phyloP scores from a whole-genome alignment of 2,329 filamentous ascomycete species.

The Ramularia endophylla region DNA sequence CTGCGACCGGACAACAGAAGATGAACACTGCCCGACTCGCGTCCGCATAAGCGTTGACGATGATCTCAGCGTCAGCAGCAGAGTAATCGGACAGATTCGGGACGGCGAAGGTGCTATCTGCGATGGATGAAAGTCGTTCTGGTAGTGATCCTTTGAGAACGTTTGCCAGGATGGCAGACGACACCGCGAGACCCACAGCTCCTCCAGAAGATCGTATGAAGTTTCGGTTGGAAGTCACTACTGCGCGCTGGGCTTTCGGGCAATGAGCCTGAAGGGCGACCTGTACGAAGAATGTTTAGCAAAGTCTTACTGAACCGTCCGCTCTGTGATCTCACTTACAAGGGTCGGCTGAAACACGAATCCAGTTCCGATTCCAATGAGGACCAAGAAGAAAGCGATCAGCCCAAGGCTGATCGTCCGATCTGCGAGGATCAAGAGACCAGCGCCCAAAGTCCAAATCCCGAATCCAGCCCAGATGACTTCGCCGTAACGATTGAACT shows the following conservation, averaged over 20 bases:
- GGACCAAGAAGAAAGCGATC: constrained; percentile 46
- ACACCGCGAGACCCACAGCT: constrained; percentile 52
- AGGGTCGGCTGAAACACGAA: constrained; percentile 49
- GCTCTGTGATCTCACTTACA: too few relatives aligned
- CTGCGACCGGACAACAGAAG: constrained; percentile 51
- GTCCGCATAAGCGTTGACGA: constrained; percentile 24
- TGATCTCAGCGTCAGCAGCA: constrained; percentile 33
- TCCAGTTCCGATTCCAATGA: constrained; percentile 51
- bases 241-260: constrained; percentile 52
- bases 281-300: too few relatives aligned
- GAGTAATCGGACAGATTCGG: constrained; percentile 30
- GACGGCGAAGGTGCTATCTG: constrained; percentile 36
- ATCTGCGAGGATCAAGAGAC: constrained; percentile 48
- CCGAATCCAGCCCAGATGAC: constrained; percentile 49
- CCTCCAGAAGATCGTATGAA: constrained; percentile 57
- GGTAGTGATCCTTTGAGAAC: constrained; percentile 35
- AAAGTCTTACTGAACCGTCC: too few relatives aligned
- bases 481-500: constrained; percentile 52
- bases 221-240: constrained; percentile 58
- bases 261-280: constrained; percentile 48
- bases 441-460: constrained; percentile 48
- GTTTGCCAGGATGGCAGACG: constrained; percentile 45
- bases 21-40: constrained; percentile 53
- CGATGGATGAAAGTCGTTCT: constrained; percentile 31
- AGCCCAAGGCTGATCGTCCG: constrained; percentile 38